Conservation (phyloP, 441 rosid genomes). For the Populus hybrid region DNA sequence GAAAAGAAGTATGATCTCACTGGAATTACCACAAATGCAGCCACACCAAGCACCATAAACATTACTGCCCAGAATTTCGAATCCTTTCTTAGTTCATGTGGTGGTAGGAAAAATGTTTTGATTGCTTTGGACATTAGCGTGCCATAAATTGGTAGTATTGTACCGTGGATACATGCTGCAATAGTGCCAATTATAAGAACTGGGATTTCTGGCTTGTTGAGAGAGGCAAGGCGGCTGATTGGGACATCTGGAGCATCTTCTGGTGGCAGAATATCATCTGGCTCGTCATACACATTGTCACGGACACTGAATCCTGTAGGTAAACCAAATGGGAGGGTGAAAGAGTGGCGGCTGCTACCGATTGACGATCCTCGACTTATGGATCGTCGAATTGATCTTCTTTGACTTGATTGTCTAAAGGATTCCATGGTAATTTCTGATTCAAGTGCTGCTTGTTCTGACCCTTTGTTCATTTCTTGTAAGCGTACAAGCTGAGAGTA, state of each 20-base stretch:
- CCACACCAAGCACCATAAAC: slow-evolving; percentile 51
- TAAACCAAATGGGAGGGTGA: slow-evolving; percentile 39
- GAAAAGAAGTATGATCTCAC: slow-evolving; percentile 58
- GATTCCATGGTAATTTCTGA: slow-evolving; percentile 17
- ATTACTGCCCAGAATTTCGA: slow-evolving; percentile 66
- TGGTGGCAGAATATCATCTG: slow-evolving; percentile 22
- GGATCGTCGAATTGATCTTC: slow-evolving; percentile 29
- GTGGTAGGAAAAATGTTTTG: slow-evolving; percentile 55
- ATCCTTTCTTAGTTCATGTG: slow-evolving; percentile 50
- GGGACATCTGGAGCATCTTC: slow-evolving; percentile 39
- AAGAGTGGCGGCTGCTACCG: slow-evolving; percentile 28
- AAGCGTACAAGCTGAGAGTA: slow-evolving; percentile 55
- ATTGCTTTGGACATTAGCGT: slow-evolving; percentile 50
- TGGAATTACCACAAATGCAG: slow-evolving; percentile 43
- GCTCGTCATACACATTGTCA: slow-evolving; percentile 9
- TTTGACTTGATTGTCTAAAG: slow-evolving; percentile 34
- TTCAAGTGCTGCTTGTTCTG: slow-evolving; percentile 27
- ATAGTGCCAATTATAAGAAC: slow-evolving; percentile 51
- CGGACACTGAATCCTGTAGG: slow-evolving; percentile 33
- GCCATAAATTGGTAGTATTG: slow-evolving; percentile 63
- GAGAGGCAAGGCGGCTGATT: slow-evolving; percentile 50
- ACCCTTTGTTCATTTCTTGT: slow-evolving; percentile 40
- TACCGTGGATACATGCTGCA: slow-evolving; percentile 52
- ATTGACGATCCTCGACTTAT: slow-evolving; percentile 48
- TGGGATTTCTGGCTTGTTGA: slow-evolving; percentile 70